phyloP scores from a whole-genome alignment of 805 yeast species.

The Schwanniomyces vanrijiae region DNA sequence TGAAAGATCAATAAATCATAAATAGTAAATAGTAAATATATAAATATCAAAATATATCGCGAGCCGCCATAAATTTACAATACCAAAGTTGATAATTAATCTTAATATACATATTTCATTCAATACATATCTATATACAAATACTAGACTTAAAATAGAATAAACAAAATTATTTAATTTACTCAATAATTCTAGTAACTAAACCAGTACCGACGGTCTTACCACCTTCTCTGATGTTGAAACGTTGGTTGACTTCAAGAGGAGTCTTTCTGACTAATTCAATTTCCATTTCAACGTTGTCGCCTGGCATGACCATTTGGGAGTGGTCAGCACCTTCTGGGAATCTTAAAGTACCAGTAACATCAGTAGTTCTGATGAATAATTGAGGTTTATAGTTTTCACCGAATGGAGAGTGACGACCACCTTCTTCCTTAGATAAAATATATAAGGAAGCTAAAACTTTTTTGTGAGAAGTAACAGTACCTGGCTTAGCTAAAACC shows the following conservation, averaged over 20 bases:
- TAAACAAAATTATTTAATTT: constrained; percentile 14
- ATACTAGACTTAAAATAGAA: constrained; percentile 1
- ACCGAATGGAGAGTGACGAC: constrained; percentile 97
- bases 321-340: constrained; percentile 83
- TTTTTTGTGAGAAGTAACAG: constrained; percentile 90
- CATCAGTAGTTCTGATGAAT: constrained; percentile 95
- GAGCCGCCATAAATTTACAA: neutral
- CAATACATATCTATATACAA: constrained; percentile 8
- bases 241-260: constrained; percentile 94
- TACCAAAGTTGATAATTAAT: neutral
- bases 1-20: neutral
- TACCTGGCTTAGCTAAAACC: constrained; percentile 92
- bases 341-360: constrained; percentile 86
- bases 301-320: constrained; percentile 95
- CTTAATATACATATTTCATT: neutral
- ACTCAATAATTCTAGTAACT: constrained; percentile 86
- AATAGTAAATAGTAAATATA: neutral
- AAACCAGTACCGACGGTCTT: constrained; percentile 99
- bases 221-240: constrained; percentile 99
- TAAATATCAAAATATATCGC: neutral
- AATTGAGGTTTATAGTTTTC: constrained; percentile 98
- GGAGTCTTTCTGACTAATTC: constrained; percentile 90
- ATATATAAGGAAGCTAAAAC: constrained; percentile 91
- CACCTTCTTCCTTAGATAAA: constrained; percentile 97
- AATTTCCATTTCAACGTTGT: constrained; percentile 94